phyloP scores from a whole-genome alignment of 2,329 filamentous ascomycete species.

The Fusarium decemcellulare region DNA sequence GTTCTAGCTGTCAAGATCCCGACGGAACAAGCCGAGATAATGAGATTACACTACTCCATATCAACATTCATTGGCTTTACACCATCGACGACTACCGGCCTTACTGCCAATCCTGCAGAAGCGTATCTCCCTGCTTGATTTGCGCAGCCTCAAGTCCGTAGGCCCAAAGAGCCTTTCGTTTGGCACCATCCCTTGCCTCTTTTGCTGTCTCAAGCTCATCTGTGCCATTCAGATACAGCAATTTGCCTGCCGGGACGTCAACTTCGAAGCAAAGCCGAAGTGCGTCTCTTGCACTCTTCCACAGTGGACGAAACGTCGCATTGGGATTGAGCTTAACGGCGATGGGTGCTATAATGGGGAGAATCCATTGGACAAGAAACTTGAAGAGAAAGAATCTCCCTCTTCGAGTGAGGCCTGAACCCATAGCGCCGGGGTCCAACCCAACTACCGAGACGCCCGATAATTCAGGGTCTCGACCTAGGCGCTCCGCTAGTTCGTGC shows the following conservation, averaged over 20 bases:
- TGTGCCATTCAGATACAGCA: slow-evolving; percentile 53
- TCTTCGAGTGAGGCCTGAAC: slow-evolving; percentile 49
- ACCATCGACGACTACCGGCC: not conserved
- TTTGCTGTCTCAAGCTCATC: slow-evolving; percentile 45
- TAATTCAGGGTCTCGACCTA: slow-evolving; percentile 51
- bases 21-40: slow-evolving; percentile 4
- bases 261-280: slow-evolving; percentile 50
- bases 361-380: slow-evolving; percentile 42
- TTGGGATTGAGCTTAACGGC: slow-evolving; percentile 48
- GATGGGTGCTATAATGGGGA: slow-evolving; percentile 44
- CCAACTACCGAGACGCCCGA: slow-evolving; percentile 54
- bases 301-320: slow-evolving; percentile 45
- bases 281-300: slow-evolving; percentile 53
- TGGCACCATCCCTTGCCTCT: slow-evolving; percentile 49
- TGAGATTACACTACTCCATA: not conserved
- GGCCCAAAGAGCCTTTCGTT: slow-evolving; percentile 51
- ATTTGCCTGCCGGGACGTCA: slow-evolving; percentile 45
- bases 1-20: not conserved
- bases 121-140: slow-evolving; percentile 47
- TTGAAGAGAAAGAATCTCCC: slow-evolving; percentile 42
- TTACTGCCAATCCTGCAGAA: slow-evolving; percentile 47
- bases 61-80: not conserved
- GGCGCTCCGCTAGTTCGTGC: slow-evolving; percentile 53
- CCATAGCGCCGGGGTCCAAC: slow-evolving; percentile 57
- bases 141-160: slow-evolving; percentile 46